phyloP scores from a whole-genome alignment of 2,329 filamentous ascomycete genomes.

The Ophiocordyceps robertsii region DNA sequence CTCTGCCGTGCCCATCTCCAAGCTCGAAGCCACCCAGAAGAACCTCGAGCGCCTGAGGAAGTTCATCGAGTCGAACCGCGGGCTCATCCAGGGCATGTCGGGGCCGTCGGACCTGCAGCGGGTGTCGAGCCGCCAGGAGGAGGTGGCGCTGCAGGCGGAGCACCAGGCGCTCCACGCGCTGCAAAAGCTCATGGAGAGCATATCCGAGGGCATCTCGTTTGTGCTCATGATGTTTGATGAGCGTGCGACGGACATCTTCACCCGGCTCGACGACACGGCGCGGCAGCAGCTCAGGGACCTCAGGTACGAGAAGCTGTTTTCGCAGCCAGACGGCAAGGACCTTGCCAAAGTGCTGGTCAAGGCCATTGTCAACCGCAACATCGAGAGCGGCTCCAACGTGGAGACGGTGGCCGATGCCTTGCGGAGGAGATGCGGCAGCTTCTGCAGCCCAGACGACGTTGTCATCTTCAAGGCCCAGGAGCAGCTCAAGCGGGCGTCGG shows the following conservation, averaged over 20 bases:
- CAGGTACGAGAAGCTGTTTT: slow-evolving; percentile 82
- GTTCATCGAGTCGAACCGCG: slow-evolving; percentile 79
- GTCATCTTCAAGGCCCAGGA: slow-evolving; percentile 98
- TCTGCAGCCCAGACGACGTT: slow-evolving; percentile 94
- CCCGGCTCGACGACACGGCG: slow-evolving; percentile 56
- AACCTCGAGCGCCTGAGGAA: slow-evolving; percentile 65
- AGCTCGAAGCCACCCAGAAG: slow-evolving; percentile 65
- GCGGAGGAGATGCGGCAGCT: slow-evolving; percentile 82
- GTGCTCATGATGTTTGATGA: slow-evolving; percentile 92
- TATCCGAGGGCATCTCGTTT: slow-evolving; percentile 94
- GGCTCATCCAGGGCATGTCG: slow-evolving; percentile 86
- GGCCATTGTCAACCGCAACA: slow-evolving; percentile 95
- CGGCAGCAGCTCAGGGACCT: slow-evolving; percentile 60
- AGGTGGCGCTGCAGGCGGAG: slow-evolving; percentile 84
- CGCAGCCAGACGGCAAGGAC: slow-evolving; percentile 64
- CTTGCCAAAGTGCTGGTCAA: slow-evolving; percentile 92
- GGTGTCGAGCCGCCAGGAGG: slow-evolving; percentile 72
- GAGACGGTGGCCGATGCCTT: slow-evolving; percentile 96
- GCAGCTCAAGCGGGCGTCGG: slow-evolving; percentile 75
- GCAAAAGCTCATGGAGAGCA: slow-evolving; percentile 72
- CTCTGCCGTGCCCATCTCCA: slow-evolving; percentile 52
- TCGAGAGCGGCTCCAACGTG: slow-evolving; percentile 90
- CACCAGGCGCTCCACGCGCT: slow-evolving; percentile 84
- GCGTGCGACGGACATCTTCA: slow-evolving; percentile 75
- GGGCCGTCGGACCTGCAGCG: slow-evolving; percentile 75